phyloP scores from a whole-genome alignment of 345 rosid species.

The Adansonia digitata region DNA sequence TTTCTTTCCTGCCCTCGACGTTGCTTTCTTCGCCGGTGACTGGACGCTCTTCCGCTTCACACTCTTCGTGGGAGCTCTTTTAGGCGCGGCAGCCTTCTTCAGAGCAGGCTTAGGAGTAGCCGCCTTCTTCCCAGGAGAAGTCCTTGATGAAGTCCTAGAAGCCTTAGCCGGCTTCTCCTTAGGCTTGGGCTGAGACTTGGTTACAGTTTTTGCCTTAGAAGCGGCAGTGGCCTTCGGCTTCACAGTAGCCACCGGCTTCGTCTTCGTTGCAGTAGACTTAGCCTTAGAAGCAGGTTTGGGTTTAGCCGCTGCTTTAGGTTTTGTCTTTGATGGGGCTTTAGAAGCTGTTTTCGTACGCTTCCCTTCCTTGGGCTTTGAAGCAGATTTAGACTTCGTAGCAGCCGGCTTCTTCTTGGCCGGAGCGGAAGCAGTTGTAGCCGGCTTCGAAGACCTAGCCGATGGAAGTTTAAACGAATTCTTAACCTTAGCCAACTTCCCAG shows the following conservation, averaged over 20 bases:
- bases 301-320: conserved; percentile 29
- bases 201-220: conserved; percentile 23
- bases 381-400: conserved; percentile 31
- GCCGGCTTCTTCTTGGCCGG: conserved; percentile 31
- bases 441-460: conserved; percentile 31
- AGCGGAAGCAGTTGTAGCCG: conserved; percentile 11
- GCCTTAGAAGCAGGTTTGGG: conserved; percentile 27
- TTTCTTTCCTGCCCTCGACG: conserved; percentile 44
- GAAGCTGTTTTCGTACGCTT: conserved; percentile 24
- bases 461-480: conserved; percentile 78
- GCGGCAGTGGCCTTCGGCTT: conserved; percentile 30
- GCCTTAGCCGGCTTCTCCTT: conserved; percentile 64
- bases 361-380: conserved; percentile 22
- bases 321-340: conserved; percentile 20
- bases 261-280: conserved; percentile 42
- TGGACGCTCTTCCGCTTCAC: conserved; percentile 46
- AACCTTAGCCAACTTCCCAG: conserved; percentile 64
- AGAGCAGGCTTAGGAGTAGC: conserved; percentile 44
- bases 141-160: conserved; percentile 57
- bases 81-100: conserved; percentile 20
- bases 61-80: conserved; percentile 41
- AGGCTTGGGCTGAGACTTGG: conserved; percentile 26
- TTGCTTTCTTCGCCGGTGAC: conserved; percentile 52
- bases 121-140: conserved; percentile 53
- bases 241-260: conserved; percentile 31